Percentiles rank a stretch among this genome's conserved stretches.
These are phyloP conservation scores for Penicillium macrosclerotiorum DNA, from an alignment of 495 filamentous ascomycete genomes.

Conservation along the genomic window DNA sequence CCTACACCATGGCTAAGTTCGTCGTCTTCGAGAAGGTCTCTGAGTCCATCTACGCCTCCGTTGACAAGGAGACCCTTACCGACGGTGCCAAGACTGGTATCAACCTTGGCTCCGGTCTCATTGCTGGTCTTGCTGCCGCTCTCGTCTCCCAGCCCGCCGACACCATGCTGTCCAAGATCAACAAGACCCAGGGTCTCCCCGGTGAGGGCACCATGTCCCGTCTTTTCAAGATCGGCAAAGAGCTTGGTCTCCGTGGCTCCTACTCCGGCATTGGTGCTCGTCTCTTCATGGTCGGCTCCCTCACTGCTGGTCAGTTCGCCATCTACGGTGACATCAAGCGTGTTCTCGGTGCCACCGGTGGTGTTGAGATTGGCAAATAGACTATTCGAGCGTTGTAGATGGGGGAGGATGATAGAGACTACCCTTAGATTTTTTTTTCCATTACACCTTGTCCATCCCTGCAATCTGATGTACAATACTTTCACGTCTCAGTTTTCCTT, in stretches of 20 bases:
- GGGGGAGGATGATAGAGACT: slow-evolving; percentile 38
- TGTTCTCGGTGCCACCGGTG: slow-evolving; percentile 65
- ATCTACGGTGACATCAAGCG: slow-evolving; percentile 75
- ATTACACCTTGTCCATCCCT: slow-evolving; percentile 29
- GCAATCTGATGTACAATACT: slow-evolving; percentile 33
- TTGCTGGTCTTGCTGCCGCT: slow-evolving; percentile 97
- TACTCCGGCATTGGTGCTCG: slow-evolving; percentile 89
- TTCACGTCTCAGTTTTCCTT: slow-evolving; percentile 33
- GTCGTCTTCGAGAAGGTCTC: slow-evolving; percentile 97
- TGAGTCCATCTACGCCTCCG: slow-evolving; percentile 67
- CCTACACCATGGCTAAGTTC: slow-evolving; percentile 99
- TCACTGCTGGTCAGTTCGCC: slow-evolving; percentile 93
- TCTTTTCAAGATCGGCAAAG: slow-evolving; percentile 92
- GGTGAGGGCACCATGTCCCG: slow-evolving; percentile 91
- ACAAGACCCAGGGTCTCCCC: slow-evolving; percentile 96
- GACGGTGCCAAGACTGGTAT: slow-evolving; percentile 75
- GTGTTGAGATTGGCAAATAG: slow-evolving; percentile 72
- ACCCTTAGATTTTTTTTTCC: slow-evolving; percentile 34
- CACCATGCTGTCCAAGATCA: slow-evolving; percentile 99
- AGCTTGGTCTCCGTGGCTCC: slow-evolving; percentile 85
- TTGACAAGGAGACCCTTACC: slow-evolving; percentile 77
- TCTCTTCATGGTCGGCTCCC: slow-evolving; percentile 58
- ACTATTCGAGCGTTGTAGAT: slow-evolving; percentile 19
- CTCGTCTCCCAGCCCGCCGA: slow-evolving; percentile 96
- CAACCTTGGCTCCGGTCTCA: slow-evolving; percentile 93